Percentiles rank a stretch among this genome's conserved stretches.
phyloP scores from a whole-genome alignment of 1,139 yeast genomes.

The Pichia sp. region DNA sequence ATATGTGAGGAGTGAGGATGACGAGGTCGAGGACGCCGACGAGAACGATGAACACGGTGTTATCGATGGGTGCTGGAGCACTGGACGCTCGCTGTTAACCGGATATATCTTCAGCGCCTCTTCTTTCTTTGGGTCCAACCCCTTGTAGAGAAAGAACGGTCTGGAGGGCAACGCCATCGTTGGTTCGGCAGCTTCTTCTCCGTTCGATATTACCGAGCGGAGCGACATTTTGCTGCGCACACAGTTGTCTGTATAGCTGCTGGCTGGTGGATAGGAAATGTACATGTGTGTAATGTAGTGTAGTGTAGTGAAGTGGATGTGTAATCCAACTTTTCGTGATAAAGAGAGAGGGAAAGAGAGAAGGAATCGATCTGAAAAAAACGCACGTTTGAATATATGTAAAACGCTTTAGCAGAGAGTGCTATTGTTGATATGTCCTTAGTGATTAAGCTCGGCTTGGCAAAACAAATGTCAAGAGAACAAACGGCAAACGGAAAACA shows the following conservation, averaged over 20 bases:
- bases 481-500: neutral
- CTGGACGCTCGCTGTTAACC: conserved; percentile 6
- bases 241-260: neutral
- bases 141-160: conserved; percentile 28
- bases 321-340: too few relatives aligned
- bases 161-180: too few relatives aligned
- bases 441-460: too few relatives aligned
- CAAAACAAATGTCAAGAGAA: neutral
- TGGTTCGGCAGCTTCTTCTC: too few relatives aligned
- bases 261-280: neutral
- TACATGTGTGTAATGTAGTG: neutral
- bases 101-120: conserved; percentile 17
- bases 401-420: too few relatives aligned
- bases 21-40: conserved; percentile 1
- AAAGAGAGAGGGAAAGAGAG: too few relatives aligned
- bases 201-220: neutral
- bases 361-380: too few relatives aligned
- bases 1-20: conserved; percentile 1
- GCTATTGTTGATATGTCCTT: too few relatives aligned
- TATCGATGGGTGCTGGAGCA: neutral
- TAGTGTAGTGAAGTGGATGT: too few relatives aligned
- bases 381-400: too few relatives aligned
- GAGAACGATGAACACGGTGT: neutral
- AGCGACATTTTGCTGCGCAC: conserved; percentile 6
- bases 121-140: conserved; percentile 12